Conservation (phyloP, 805 yeast species). For the Metschnikowia shivogae region DNA sequence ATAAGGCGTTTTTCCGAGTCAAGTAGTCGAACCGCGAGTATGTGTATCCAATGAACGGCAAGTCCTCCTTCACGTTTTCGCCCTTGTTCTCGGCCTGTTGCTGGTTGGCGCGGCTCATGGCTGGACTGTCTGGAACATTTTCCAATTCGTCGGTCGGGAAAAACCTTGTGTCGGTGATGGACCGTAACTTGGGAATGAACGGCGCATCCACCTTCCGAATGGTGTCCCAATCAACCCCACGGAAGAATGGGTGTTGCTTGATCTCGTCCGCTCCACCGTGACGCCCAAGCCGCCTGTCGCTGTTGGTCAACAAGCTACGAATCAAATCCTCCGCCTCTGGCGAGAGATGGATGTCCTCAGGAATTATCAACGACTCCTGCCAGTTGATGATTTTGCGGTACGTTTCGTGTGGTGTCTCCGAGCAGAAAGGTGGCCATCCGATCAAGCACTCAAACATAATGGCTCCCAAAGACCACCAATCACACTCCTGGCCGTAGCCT, state of each 20-base stretch:
- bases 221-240: conserved; percentile 94
- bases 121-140: conserved; percentile 87
- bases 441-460: conserved; percentile 94
- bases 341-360: conserved; percentile 86
- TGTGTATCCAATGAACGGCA: conserved; percentile 97
- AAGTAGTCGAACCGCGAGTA: conserved; percentile 91
- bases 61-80: conserved; percentile 68
- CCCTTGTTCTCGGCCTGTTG: conserved; percentile 52
- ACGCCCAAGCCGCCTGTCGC: conserved; percentile 80
- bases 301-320: conserved; percentile 65
- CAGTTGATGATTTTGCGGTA: conserved; percentile 87
- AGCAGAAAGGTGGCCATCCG: conserved; percentile 97
- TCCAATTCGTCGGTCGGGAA: conserved; percentile 98
- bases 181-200: conserved; percentile 83
- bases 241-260: conserved; percentile 85
- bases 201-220: conserved; percentile 89
- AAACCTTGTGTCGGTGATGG: conserved; percentile 93
- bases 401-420: conserved; percentile 92
- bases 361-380: conserved; percentile 83
- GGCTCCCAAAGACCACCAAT: conserved; percentile 97
- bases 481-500: conserved; percentile 96
- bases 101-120: conserved; percentile 51
- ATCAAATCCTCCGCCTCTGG: conserved; percentile 88
- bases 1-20: conserved; percentile 65
- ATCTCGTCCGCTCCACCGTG: conserved; percentile 91